Conservation (phyloP, 768 basidiomycete species). For the Megacollybia marginata region DNA sequence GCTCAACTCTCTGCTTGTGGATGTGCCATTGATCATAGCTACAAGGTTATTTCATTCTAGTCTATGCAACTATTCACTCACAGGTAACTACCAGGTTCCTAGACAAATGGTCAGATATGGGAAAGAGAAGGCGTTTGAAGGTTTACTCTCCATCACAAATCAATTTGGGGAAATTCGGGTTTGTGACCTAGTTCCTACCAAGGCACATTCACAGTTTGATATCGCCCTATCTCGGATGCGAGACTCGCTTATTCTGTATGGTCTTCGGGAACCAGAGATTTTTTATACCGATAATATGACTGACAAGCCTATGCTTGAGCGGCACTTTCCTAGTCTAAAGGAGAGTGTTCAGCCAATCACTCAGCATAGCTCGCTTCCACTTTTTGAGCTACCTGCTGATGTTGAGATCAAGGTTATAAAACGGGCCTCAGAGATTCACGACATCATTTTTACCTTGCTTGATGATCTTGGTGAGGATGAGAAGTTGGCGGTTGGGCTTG, state of each 20-base stretch:
- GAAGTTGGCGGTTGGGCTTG: constrained; percentile 45
- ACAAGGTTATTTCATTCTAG: not conserved
- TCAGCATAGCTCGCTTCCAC: constrained; percentile 13
- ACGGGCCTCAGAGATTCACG: not conserved
- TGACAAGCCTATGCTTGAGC: constrained; percentile 13
- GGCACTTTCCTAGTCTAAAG: constrained; percentile 11
- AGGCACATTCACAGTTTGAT: constrained; percentile 23
- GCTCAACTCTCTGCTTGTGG: not conserved
- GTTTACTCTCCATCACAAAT: constrained; percentile 18
- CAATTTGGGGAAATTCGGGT: constrained; percentile 17
- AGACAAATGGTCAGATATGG: too few species aligned
- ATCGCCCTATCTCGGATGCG: constrained; percentile 14
- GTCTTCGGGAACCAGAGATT: not conserved
- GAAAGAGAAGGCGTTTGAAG: not conserved
- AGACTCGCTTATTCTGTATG: constrained; percentile 11
- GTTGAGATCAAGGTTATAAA: not conserved
- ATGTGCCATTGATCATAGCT: not conserved
- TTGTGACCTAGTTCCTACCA: constrained; percentile 19
- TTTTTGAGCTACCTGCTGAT: not conserved
- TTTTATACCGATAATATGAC: not conserved
- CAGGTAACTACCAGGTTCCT: not conserved
- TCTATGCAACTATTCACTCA: not conserved
- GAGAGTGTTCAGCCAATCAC: constrained; percentile 16
- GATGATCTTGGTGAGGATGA: not conserved
- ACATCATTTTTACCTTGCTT: not conserved